Conservation (phyloP, 441 rosid genomes). For the Cnidoscolus chayamansa region DNA sequence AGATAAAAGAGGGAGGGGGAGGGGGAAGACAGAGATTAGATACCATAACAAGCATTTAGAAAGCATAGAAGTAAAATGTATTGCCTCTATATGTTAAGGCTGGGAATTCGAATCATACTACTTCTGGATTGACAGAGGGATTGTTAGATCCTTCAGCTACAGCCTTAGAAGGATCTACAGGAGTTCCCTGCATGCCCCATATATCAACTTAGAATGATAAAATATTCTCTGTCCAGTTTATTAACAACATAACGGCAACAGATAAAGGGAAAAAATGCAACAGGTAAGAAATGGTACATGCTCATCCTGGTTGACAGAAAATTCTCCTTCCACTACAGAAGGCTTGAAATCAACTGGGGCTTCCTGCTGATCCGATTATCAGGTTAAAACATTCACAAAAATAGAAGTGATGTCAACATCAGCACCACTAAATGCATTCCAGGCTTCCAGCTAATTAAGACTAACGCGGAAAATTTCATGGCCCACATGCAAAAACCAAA, state of each 20-base stretch:
- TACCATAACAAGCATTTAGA: slow-evolving; percentile 6
- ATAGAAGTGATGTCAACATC: slow-evolving; percentile 1
- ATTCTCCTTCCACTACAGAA: slow-evolving; percentile 42
- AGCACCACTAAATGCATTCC: not conserved
- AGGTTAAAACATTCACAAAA: slow-evolving; percentile 17
- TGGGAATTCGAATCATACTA: slow-evolving; percentile 34
- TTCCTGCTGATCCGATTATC: slow-evolving; percentile 41
- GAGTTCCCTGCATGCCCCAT: slow-evolving; percentile 42
- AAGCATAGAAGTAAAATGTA: slow-evolving; percentile 14
- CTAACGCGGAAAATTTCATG: slow-evolving; percentile 4
- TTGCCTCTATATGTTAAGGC: slow-evolving; percentile 7
- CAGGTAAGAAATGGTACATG: slow-evolving; percentile 33
- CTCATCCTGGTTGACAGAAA: slow-evolving; percentile 40
- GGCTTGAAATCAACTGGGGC: slow-evolving; percentile 57
- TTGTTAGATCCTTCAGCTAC: slow-evolving; percentile 34
- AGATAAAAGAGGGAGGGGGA: not conserved
- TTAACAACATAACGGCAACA: slow-evolving; percentile 11
- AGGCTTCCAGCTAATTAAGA: not conserved
- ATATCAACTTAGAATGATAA: slow-evolving; percentile 21
- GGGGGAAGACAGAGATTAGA: no score
- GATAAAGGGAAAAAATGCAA: slow-evolving; percentile 6
- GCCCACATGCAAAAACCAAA: not conserved
- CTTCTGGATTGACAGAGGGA: slow-evolving; percentile 43
- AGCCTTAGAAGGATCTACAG: slow-evolving; percentile 38
- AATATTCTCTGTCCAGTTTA: not conserved